Percentiles rank a stretch among this genome's conserved stretches.
Conservation (phyloP, 331 rosid genomes). For the Cydonia oblonga region DNA sequence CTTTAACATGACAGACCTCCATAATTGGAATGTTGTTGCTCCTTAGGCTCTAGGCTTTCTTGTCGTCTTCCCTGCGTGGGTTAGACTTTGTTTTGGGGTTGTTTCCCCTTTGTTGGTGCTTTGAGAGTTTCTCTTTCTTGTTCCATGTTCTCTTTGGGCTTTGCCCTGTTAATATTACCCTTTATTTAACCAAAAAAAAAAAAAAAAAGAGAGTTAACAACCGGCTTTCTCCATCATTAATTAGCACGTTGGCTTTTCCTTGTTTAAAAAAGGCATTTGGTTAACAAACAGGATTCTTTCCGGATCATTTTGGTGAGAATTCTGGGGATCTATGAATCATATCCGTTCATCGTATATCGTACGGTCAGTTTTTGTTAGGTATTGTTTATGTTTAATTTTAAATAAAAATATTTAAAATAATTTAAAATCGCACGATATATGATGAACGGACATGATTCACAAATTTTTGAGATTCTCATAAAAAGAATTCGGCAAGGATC, state of each 20-base stretch:
- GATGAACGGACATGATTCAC: too few relatives aligned
- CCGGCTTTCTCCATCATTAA: constrained; percentile 7
- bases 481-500: accelerated
- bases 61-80: background rate
- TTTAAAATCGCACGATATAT: too few relatives aligned
- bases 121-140: background rate
- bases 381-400: too few relatives aligned
- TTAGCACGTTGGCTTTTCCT: constrained; percentile 20
- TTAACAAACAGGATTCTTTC: background rate
- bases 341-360: accelerated
- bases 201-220: background rate
- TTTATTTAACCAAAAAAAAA: too few relatives aligned
- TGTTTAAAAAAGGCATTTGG: constrained; percentile 22
- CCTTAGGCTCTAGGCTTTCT: background rate
- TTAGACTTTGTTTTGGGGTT: too few relatives aligned
- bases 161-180: background rate
- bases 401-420: too few relatives aligned
- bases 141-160: background rate
- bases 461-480: accelerated
- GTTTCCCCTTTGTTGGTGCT: too few relatives aligned
- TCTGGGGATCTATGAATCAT: too few relatives aligned
- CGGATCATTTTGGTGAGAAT: background rate
- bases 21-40: background rate
- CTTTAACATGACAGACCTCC: background rate
- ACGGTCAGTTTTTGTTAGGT: too few relatives aligned